These are phyloP conservation scores for Mucor mucedo DNA, from an alignment of 371 early-diverging fungal genomes.

Conservation along the genomic window DNA sequence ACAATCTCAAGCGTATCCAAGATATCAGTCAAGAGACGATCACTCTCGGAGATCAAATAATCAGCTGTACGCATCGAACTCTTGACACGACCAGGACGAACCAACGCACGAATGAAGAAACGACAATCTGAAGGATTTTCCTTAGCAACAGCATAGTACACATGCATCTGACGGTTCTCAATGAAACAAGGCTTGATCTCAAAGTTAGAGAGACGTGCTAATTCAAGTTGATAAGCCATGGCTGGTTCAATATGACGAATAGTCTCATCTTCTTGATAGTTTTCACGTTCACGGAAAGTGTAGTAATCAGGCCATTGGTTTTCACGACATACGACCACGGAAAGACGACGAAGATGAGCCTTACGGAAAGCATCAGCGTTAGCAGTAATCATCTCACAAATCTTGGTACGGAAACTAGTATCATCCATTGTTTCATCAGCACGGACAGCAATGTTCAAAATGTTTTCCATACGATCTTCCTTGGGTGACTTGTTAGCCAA, in stretches of 20 bases:
- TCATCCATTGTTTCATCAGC: conserved; percentile 66
- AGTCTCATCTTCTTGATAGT: conserved; percentile 89
- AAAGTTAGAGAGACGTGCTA: conserved; percentile 92
- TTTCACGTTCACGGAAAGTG: conserved; percentile 91
- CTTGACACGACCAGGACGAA: conserved; percentile 88
- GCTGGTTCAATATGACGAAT: conserved; percentile 98
- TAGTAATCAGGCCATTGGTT: conserved; percentile 91
- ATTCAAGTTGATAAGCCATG: conserved; percentile 95
- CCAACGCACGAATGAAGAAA: conserved; percentile 97
- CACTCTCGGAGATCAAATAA: conserved; percentile 92
- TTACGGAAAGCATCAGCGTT: conserved; percentile 69
- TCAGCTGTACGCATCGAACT: conserved; percentile 86
- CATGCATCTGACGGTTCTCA: conserved; percentile 92
- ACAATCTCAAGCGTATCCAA: conserved; percentile 94
- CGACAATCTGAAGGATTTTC: conserved; percentile 92
- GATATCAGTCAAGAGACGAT: conserved; percentile 90
- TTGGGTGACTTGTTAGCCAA: conserved; percentile 27
- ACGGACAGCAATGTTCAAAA: conserved; percentile 81
- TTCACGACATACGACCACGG: conserved; percentile 84
- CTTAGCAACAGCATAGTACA: conserved; percentile 95
- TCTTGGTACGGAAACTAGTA: conserved; percentile 65
- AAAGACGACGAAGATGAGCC: conserved; percentile 87
- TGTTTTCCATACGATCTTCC: conserved; percentile 65
- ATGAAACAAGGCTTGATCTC: conserved; percentile 93
- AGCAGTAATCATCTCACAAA: conserved; percentile 61